Conservation (phyloP, 148 eudicot species). For the Linanthus parryae region DNA sequence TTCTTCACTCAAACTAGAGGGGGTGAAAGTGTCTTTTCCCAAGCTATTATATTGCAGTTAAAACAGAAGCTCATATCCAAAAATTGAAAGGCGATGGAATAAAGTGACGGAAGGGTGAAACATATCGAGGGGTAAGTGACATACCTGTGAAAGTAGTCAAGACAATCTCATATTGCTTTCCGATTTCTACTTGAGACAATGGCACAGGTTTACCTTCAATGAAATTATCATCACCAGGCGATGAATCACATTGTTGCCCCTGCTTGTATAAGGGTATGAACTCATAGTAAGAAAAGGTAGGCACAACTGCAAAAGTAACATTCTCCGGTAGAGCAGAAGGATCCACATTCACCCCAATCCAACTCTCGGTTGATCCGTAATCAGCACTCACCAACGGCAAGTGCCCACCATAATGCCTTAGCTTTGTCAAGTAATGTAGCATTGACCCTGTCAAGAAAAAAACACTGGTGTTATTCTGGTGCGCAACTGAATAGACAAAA, state of each 20-base stretch:
- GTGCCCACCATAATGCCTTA: slow-evolving; percentile 53
- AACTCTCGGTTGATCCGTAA: slow-evolving; percentile 80
- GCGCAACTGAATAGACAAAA: no score
- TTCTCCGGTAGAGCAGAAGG: slow-evolving; percentile 48
- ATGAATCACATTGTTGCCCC: slow-evolving; percentile 2
- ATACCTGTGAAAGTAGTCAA: slow-evolving; percentile 73
- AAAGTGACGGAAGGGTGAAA: no score
- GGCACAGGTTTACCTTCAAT: slow-evolving; percentile 60
- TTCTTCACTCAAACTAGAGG: no score
- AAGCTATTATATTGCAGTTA: no score
- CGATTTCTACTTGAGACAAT: slow-evolving; percentile 49
- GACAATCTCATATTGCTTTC: slow-evolving; percentile 69
- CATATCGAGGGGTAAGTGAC: no score
- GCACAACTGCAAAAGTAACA: slow-evolving; percentile 50
- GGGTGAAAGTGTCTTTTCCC: no score
- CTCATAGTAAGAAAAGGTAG: slow-evolving; percentile 64
- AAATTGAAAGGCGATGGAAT: no score
- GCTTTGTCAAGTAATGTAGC: slow-evolving; percentile 55
- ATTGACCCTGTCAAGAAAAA: slow-evolving; percentile 68
- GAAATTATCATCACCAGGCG: slow-evolving; percentile 30
- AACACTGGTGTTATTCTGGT: no score
- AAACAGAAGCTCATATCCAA: no score
- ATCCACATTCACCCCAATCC: slow-evolving; percentile 74
- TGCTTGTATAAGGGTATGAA: slow-evolving; percentile 53
- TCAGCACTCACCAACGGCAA: slow-evolving; percentile 64